Conservation (phyloP, 257 asterid genomes). For the Eustoma russellianum region DNA sequence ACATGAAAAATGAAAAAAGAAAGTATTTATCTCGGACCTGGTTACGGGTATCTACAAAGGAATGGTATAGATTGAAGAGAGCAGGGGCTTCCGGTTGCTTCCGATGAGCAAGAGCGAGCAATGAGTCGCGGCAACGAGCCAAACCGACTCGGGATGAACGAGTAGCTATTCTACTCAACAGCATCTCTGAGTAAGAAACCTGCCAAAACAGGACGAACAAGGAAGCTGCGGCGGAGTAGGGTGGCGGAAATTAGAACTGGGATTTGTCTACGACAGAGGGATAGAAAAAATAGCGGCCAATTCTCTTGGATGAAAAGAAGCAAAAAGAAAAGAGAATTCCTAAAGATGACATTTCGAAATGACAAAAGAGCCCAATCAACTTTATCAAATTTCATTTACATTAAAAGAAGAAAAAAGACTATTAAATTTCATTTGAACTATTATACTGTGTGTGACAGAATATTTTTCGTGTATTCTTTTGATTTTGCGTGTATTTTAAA, state of each 20-base stretch:
- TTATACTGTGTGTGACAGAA: too few species aligned
- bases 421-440: too few species aligned
- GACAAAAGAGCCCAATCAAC: conserved; percentile 6
- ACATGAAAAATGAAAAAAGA: neutral
- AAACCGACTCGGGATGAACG: conserved; percentile 38
- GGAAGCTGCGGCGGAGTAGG: too few species aligned
- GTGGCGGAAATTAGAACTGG: too few species aligned
- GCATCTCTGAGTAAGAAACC: conserved; percentile 24
- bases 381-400: too few species aligned
- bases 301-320: too few species aligned
- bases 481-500: too few species aligned
- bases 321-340: neutral
- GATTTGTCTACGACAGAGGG: too few species aligned
- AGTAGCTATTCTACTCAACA: conserved; percentile 37
- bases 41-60: conserved; percentile 18
- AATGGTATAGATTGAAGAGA: conserved; percentile 21
- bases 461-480: too few species aligned
- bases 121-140: conserved; percentile 42
- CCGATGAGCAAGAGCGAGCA: conserved; percentile 25
- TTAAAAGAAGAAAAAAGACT: too few species aligned
- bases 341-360: neutral
- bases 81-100: conserved; percentile 17
- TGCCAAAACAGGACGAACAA: too few species aligned
- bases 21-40: conserved; percentile 21
- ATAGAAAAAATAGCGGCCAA: too few species aligned